Evolutionary conservation across 306 rosid species (phyloP).

Genomic region (Leucaena leucocephala): DNA sequence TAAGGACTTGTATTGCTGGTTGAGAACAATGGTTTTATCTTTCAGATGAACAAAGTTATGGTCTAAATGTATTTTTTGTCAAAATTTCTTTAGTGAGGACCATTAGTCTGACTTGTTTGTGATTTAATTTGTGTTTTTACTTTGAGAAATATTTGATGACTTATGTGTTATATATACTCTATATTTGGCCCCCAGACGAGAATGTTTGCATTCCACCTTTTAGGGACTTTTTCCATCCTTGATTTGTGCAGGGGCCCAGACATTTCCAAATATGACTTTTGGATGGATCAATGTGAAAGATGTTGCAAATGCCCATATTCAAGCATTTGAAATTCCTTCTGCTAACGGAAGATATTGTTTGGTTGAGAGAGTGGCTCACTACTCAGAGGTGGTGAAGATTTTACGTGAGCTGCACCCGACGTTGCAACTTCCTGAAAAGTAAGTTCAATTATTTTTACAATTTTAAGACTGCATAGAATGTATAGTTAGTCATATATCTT

Average conservation of each 20-base stretch:
- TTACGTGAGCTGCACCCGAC: constrained; percentile 53
- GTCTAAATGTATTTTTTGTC: not conserved
- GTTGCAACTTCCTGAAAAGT: constrained; percentile 65
- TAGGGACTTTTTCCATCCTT: not conserved
- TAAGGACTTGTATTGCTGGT: not conserved
- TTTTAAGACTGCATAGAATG: not conserved
- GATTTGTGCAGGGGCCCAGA: constrained; percentile 55
- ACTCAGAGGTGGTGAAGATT: constrained; percentile 47
- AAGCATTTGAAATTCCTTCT: constrained; percentile 68
- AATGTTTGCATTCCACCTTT: not conserved
- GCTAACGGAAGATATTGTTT: constrained; percentile 75
- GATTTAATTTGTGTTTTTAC: not conserved
- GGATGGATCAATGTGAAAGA: constrained; percentile 82
- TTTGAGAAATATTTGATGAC: not conserved
- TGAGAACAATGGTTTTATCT: not conserved
- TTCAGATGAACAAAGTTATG: not conserved
- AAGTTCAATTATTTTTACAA: constrained; percentile 26
- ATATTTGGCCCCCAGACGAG: not conserved
- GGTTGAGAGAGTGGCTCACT: constrained; percentile 61
- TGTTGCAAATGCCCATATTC: constrained; percentile 72
- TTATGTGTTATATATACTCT: not conserved
- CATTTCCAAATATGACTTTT: constrained; percentile 46
- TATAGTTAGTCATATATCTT: not conserved
- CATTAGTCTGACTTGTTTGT: not conserved
- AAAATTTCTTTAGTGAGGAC: not conserved